Evolutionary conservation across 768 basidiomycete genomes (phyloP).

Genomic region (Stropharia rugosoannulata): DNA sequence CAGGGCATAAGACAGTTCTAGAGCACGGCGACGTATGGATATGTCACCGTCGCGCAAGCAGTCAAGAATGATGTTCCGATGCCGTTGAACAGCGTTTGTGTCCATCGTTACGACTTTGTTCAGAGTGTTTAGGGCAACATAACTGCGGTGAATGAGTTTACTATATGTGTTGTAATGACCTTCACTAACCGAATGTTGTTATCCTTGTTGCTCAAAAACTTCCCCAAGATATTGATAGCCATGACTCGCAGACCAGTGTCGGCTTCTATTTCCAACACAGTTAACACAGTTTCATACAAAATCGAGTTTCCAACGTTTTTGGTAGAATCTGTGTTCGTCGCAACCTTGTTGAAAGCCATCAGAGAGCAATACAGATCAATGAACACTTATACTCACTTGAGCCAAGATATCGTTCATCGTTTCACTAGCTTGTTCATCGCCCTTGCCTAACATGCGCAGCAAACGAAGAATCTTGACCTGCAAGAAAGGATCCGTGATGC

Average conservation of each 20-base stretch:
- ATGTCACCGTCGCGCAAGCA: conserved; percentile 99
- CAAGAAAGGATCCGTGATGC: conserved; percentile 95
- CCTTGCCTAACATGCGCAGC: conserved; percentile 83
- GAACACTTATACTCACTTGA: conserved; percentile 52
- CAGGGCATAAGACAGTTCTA: conserved; percentile 95
- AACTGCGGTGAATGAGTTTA: conserved; percentile 48
- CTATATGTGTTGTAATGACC: background rate
- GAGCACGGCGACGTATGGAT: conserved; percentile 93
- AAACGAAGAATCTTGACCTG: conserved; percentile 92
- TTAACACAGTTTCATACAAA: conserved; percentile 95
- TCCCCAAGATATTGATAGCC: conserved; percentile 99
- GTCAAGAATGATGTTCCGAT: conserved; percentile 98
- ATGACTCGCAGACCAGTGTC: conserved; percentile 95
- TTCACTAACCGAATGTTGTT: conserved; percentile 90
- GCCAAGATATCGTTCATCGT: conserved; percentile 98
- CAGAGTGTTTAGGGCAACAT: conserved; percentile 96
- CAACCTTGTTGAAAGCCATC: conserved; percentile 58
- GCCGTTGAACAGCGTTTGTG: conserved; percentile 96
- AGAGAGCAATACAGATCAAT: background rate
- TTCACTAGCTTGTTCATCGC: conserved; percentile 86
- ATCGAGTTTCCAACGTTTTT: conserved; percentile 99
- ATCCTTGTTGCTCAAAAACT: conserved; percentile 95
- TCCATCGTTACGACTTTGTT: conserved; percentile 99
- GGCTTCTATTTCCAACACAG: conserved; percentile 95
- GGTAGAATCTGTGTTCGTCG: conserved; percentile 96